Conservation (phyloP, 495 filamentous ascomycete species). For the Hypoxylon rickii region DNA sequence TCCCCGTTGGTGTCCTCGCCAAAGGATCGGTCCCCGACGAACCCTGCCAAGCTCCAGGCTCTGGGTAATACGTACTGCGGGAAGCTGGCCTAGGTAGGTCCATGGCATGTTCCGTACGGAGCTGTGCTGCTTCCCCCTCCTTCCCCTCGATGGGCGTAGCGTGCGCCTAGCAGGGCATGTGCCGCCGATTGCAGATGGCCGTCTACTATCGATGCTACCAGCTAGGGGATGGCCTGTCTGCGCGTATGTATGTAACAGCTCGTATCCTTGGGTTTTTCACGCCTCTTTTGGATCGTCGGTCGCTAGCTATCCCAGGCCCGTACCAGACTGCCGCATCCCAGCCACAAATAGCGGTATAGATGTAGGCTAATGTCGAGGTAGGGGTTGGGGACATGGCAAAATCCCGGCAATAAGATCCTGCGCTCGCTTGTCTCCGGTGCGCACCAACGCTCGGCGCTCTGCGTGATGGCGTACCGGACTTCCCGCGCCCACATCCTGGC, state of each 20-base stretch:
- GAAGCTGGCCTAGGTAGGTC: too few species aligned
- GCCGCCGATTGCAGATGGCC: slow-evolving; percentile 13
- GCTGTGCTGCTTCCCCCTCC: too few species aligned
- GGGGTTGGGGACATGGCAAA: background rate
- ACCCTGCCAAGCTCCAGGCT: background rate
- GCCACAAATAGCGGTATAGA: slow-evolving; percentile 32
- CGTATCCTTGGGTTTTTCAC: slow-evolving; percentile 5
- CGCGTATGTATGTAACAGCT: slow-evolving; percentile 5
- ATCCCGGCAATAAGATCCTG: background rate
- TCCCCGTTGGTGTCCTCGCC: slow-evolving; percentile 1
- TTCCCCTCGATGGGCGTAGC: background rate
- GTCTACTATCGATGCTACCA: slow-evolving; percentile 8
- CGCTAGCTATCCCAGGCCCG: slow-evolving; percentile 9
- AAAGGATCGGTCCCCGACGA: too few species aligned
- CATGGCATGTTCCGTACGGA: too few species aligned
- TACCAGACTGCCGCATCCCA: slow-evolving; percentile 1
- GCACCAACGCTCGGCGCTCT: too few species aligned
- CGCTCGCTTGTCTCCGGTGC: background rate
- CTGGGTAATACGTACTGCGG: too few species aligned
- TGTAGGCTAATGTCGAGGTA: background rate
- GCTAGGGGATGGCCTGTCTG: too few species aligned
- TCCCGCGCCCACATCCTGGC: too few species aligned
- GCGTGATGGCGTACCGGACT: too few species aligned
- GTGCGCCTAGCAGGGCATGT: slow-evolving; percentile 6
- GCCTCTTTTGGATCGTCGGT: slow-evolving; percentile 17